phyloP scores from a whole-genome alignment of 2,329 filamentous ascomycete species.

The Colletotrichum sp. region DNA sequence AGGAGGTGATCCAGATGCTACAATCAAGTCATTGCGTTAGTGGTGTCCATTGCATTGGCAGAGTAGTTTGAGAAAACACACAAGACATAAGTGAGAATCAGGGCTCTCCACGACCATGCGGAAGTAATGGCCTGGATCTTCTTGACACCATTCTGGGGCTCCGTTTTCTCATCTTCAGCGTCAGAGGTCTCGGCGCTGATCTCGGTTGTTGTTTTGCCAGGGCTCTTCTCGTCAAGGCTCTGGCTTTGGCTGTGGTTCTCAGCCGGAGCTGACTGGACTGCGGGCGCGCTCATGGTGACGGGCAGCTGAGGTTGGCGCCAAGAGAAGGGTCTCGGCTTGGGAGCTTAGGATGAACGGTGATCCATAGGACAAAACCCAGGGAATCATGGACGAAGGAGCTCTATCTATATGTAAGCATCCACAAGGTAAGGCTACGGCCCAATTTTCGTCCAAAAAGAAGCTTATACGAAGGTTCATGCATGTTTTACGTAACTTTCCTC shows the following conservation, averaged over 20 bases:
- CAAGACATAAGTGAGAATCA: conserved; percentile 44
- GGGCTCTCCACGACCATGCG: conserved; percentile 39
- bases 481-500: conserved; percentile 3
- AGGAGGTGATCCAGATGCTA: conserved; percentile 48
- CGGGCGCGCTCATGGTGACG: conserved; percentile 2
- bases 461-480: background rate
- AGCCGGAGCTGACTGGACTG: background rate
- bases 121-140: conserved; percentile 32
- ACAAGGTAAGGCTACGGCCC: background rate
- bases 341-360: background rate
- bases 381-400: background rate
- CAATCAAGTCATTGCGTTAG: background rate
- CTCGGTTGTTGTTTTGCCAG: background rate
- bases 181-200: background rate
- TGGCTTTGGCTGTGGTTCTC: background rate
- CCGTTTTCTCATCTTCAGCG: background rate
- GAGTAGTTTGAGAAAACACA: conserved; percentile 23
- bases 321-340: background rate
- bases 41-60: background rate
- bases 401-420: background rate
- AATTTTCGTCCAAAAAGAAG: background rate
- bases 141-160: conserved; percentile 11
- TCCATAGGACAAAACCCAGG: background rate
- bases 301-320: background rate
- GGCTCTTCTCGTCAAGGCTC: conserved; percentile 4